Conservation (phyloP, 129 eudicot genomes). For the Arctium lappa region DNA sequence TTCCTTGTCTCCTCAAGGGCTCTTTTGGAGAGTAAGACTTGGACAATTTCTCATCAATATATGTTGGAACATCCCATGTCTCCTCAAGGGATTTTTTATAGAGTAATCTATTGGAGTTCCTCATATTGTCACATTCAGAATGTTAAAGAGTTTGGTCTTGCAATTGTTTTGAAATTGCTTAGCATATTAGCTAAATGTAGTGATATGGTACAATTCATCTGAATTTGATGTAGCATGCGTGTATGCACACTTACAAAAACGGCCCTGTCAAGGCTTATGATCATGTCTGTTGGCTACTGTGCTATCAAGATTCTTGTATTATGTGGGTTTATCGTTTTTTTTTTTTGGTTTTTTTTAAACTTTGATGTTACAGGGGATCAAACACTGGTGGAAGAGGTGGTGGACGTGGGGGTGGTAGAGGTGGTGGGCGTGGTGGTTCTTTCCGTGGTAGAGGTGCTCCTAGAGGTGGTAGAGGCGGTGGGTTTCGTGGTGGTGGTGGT, state of each 20-base stretch:
- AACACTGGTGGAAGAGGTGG: slow-evolving; percentile 46
- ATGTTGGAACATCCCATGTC: neutral
- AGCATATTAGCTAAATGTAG: neutral
- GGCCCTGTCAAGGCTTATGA: neutral
- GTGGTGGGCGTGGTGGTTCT: slow-evolving; percentile 42
- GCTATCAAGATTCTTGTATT: neutral
- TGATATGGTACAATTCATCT: neutral
- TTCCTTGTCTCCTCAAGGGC: too few species aligned
- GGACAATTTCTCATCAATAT: too few species aligned
- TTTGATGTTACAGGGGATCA: slow-evolving; percentile 51
- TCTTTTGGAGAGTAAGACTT: neutral
- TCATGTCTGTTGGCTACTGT: neutral
- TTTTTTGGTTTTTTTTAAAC: neutral
- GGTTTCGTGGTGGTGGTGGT: slow-evolving; percentile 46
- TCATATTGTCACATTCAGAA: neutral
- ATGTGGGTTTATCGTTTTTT: neutral
- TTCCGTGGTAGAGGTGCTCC: slow-evolving; percentile 56
- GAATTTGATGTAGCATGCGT: neutral
- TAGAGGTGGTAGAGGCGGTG: slow-evolving; percentile 51
- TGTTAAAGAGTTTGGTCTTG: neutral
- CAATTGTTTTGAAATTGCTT: neutral
- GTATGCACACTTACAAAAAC: too few species aligned
- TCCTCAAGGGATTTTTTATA: neutral
- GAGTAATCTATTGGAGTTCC: neutral
- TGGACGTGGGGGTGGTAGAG: slow-evolving; percentile 52